These are phyloP conservation scores for Hansfordia pulvinata DNA, from an alignment of 2,329 filamentous ascomycete genomes.

Conservation along the genomic window DNA sequence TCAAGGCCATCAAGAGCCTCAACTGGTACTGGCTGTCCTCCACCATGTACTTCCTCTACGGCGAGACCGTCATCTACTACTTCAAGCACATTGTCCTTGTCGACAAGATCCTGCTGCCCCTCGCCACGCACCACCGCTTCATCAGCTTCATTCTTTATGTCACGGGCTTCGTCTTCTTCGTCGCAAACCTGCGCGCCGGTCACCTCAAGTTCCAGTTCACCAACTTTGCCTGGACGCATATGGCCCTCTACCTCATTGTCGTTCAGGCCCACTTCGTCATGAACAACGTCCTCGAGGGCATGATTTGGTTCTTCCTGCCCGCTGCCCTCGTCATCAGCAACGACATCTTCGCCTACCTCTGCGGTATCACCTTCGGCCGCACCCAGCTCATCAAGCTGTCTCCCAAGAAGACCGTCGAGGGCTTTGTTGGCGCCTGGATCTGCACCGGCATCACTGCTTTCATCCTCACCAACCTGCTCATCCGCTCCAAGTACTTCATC, in stretches of 20 bases:
- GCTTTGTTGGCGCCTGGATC: conserved; percentile 91
- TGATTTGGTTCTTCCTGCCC: conserved; percentile 99
- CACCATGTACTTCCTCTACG: conserved; percentile 98
- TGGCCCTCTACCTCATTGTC: conserved; percentile 95
- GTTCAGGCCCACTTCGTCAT: conserved; percentile 98
- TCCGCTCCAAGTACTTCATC: conserved; percentile 92
- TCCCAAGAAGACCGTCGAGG: conserved; percentile 98
- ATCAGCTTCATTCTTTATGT: conserved; percentile 98
- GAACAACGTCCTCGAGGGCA: conserved; percentile 99
- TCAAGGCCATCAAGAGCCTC: conserved; percentile 87
- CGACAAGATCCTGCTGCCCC: conserved; percentile 79
- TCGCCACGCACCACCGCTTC: conserved; percentile 95
- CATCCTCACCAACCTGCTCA: conserved; percentile 68
- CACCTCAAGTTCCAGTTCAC: conserved; percentile 99
- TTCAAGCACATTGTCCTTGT: conserved; percentile 98
- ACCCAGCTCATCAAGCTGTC: conserved; percentile 94
- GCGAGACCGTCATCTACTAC: conserved; percentile 98
- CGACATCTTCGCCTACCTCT: conserved; percentile 95
- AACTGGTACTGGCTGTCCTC: conserved; percentile 99
- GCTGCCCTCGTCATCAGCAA: conserved; percentile 94
- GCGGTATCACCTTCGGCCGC: conserved; percentile 84
- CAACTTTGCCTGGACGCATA: conserved; percentile 98
- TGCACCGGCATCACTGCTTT: conserved; percentile 84
- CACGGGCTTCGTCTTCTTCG: conserved; percentile 97
- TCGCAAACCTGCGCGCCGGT: conserved; percentile 83